Conservation (phyloP, 306 rosid genomes). For the Prosopis cineraria region DNA sequence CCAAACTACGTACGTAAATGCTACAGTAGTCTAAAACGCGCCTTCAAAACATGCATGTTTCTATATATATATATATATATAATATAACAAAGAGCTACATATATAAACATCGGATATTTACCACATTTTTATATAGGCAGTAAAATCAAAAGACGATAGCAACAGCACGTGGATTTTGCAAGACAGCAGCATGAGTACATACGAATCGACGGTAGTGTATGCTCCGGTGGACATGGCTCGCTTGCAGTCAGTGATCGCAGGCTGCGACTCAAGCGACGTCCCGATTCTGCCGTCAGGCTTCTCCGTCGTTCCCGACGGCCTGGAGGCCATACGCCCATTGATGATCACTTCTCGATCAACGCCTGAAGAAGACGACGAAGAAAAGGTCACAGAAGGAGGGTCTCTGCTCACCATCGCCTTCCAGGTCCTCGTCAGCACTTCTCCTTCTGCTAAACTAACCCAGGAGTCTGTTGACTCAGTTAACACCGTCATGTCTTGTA, state of each 20-base stretch:
- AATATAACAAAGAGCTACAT: too few species aligned
- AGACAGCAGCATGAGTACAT: slow-evolving; percentile 86
- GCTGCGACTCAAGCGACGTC: slow-evolving; percentile 80
- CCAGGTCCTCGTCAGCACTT: slow-evolving; percentile 72
- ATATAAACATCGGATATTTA: slow-evolving; percentile 18
- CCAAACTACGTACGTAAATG: too few species aligned
- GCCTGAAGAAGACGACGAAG: slow-evolving; percentile 41
- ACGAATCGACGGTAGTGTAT: slow-evolving; percentile 88
- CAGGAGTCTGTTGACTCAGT: slow-evolving; percentile 81
- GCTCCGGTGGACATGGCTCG: slow-evolving; percentile 77
- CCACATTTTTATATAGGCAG: slow-evolving; percentile 43
- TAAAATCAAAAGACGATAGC: slow-evolving; percentile 66
- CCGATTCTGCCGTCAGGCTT: slow-evolving; percentile 81
- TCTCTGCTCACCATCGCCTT: slow-evolving; percentile 81
- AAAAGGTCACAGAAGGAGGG: slow-evolving; percentile 72
- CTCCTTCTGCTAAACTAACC: slow-evolving; percentile 77
- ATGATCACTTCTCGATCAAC: slow-evolving; percentile 56
- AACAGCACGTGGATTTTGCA: slow-evolving; percentile 71
- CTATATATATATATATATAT: not conserved
- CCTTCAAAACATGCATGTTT: not conserved
- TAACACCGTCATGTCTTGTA: slow-evolving; percentile 67
- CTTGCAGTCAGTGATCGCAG: slow-evolving; percentile 86
- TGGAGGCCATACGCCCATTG: slow-evolving; percentile 64
- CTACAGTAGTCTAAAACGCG: too few species aligned
- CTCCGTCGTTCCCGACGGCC: slow-evolving; percentile 85